Evolutionary conservation across 179 eudicot species (phyloP).

Genomic region (Patellifolia procumbens): DNA sequence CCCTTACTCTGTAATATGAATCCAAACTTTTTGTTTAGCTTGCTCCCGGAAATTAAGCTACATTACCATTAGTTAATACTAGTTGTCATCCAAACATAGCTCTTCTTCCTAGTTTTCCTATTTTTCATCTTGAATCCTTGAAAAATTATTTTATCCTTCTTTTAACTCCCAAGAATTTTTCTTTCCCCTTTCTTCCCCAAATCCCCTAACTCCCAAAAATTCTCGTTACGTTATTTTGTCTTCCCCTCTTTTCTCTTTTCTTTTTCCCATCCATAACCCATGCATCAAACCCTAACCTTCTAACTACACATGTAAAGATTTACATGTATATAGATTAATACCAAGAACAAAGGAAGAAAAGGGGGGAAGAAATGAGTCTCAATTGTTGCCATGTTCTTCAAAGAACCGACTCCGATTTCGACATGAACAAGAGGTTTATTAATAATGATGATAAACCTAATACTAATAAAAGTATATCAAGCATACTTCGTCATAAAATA

Average conservation of each 20-base stretch:
- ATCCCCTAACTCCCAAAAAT: neutral
- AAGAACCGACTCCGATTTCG: neutral
- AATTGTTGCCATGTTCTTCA: slow-evolving; percentile 22
- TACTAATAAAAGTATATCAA: neutral
- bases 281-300: neutral
- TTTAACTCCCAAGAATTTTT: neutral
- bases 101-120: neutral
- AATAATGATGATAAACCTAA: neutral
- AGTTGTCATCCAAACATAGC: slow-evolving; percentile 15
- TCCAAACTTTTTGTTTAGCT: slow-evolving; percentile 23
- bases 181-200: neutral
- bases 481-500: slow-evolving; percentile 2
- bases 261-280: slow-evolving; percentile 3
- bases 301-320: neutral
- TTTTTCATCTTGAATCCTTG: neutral
- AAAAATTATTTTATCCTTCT: neutral
- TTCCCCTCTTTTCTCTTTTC: neutral
- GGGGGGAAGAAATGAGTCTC: slow-evolving; percentile 8
- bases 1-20: no score
- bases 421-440: neutral
- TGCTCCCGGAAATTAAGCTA: slow-evolving; percentile 8
- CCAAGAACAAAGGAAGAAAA: neutral
- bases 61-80: slow-evolving; percentile 6
- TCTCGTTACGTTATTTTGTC: no score
- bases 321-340: neutral